Conservation (phyloP, 306 rosid species). For the Phaseolus lunatus region DNA sequence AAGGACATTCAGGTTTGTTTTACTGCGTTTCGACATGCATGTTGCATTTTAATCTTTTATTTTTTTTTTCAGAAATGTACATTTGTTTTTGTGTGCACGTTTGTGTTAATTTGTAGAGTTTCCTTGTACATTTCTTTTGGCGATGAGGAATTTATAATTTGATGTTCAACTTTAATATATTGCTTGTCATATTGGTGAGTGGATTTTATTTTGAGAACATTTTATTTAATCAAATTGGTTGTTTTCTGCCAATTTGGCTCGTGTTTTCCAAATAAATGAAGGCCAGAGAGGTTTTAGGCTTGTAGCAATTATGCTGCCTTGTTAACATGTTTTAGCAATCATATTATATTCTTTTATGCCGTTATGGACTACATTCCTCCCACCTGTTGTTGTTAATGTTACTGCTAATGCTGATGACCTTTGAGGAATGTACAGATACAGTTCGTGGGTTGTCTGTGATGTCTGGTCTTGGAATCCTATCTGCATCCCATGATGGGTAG, state of each 20-base stretch:
- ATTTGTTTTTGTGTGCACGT: neutral
- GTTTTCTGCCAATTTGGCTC: slow-evolving; percentile 24
- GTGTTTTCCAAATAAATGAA: slow-evolving; percentile 15
- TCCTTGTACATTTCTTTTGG: slow-evolving; percentile 26
- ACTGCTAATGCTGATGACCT: slow-evolving; percentile 32
- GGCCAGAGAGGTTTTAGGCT: neutral
- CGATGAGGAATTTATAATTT: slow-evolving; percentile 24
- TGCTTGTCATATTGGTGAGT: slow-evolving; percentile 24
- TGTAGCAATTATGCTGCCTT: slow-evolving; percentile 12
- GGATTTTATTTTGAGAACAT: slow-evolving; percentile 30
- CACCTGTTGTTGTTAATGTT: slow-evolving; percentile 33
- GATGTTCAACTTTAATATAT: slow-evolving; percentile 29
- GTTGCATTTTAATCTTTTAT: slow-evolving; percentile 3
- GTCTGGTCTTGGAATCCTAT: slow-evolving; percentile 86
- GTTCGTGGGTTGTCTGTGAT: slow-evolving; percentile 89
- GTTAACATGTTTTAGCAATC: slow-evolving; percentile 29
- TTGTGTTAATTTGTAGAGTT: neutral
- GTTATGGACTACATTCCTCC: neutral
- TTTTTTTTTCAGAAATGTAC: neutral
- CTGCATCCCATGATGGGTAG: slow-evolving; percentile 98
- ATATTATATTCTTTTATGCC: slow-evolving; percentile 39
- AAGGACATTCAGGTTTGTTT: slow-evolving; percentile 86
- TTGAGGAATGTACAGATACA: slow-evolving; percentile 74
- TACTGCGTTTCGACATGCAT: slow-evolving; percentile 20
- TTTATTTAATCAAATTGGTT: slow-evolving; percentile 15